phyloP scores from a whole-genome alignment of 192 early-diverging fungal genomes.

The Chytriomyces hyalinus region DNA sequence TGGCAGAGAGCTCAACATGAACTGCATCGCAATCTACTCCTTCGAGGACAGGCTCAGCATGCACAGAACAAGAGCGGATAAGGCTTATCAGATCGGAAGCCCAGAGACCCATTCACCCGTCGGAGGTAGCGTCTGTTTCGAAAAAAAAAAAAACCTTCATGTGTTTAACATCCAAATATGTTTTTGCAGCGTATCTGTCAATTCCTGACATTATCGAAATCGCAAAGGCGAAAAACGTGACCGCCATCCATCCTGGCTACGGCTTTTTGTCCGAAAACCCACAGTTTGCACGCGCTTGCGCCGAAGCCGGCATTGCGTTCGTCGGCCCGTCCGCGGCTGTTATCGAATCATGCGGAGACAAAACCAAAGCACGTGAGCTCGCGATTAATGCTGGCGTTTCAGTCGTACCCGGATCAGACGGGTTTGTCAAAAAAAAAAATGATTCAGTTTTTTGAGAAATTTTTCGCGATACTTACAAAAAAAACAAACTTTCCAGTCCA shows the following conservation, averaged over 20 bases:
- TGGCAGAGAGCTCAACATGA: conserved; percentile 89
- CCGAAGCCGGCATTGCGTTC: conserved; percentile 88
- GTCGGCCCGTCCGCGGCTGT: conserved; percentile 84
- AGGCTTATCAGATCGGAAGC: conserved; percentile 93
- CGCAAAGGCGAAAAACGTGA: conserved; percentile 74
- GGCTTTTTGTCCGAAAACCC: conserved; percentile 96
- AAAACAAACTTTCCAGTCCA: conserved; percentile 65
- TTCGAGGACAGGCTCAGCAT: conserved; percentile 90
- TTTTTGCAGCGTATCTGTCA: conserved; percentile 77
- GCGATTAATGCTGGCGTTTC: conserved; percentile 76
- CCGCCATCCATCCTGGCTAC: conserved; percentile 95
- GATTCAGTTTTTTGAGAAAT: not conserved
- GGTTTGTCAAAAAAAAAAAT: not conserved
- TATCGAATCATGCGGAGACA: conserved; percentile 91
- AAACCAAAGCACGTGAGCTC: conserved; percentile 87
- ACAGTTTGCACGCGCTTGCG: conserved; percentile 87
- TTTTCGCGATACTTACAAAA: not conserved
- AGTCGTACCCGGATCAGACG: conserved; percentile 82
- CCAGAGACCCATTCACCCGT: conserved; percentile 83
- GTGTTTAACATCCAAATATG: not conserved
- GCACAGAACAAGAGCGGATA: conserved; percentile 93
- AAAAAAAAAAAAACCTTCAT: not conserved
- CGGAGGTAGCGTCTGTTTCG: conserved; percentile 51
- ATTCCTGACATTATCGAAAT: conserved; percentile 92
- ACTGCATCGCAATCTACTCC: conserved; percentile 81